Evolutionary conservation across 2,329 filamentous ascomycete species (phyloP).

Genomic region (Xylaria sp.): DNA sequence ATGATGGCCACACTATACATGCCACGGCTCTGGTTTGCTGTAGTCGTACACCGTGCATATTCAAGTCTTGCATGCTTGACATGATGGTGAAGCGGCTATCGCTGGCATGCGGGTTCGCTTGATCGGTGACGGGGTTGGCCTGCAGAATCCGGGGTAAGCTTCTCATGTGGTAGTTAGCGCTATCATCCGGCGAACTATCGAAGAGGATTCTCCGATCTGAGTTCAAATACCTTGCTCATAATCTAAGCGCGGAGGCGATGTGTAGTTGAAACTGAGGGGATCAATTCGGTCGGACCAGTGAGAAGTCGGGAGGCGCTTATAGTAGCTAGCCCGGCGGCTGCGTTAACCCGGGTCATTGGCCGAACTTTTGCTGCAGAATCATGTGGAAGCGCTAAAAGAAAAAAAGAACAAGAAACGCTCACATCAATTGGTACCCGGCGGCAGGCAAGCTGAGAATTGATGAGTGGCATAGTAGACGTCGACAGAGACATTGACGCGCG

Average conservation of each 20-base stretch:
- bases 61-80: not conserved
- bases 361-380: slow-evolving; percentile 8
- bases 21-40: slow-evolving; percentile 7
- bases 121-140: slow-evolving; percentile 2
- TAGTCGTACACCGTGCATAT: not conserved
- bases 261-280: slow-evolving; percentile 21
- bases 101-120: not conserved
- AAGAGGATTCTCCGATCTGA: slow-evolving; percentile 12
- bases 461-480: not conserved
- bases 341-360: slow-evolving; percentile 29
- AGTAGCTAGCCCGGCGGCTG: slow-evolving; percentile 33
- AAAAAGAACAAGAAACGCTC: slow-evolving; percentile 12
- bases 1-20: not conserved
- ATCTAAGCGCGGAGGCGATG: slow-evolving; percentile 32
- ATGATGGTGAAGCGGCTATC: not conserved
- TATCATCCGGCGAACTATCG: slow-evolving; percentile 3
- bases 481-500: slow-evolving; percentile 14
- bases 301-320: slow-evolving; percentile 34
- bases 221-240: slow-evolving; percentile 19
- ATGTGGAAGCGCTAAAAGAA: slow-evolving; percentile 27
- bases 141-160: slow-evolving; percentile 11
- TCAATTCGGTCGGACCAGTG: slow-evolving; percentile 22
- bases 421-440: slow-evolving; percentile 13
- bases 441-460: slow-evolving; percentile 8
- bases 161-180: slow-evolving; percentile 1